Conservation (phyloP, 2,329 filamentous ascomycete genomes). For the Cryphonectria naterciae region DNA sequence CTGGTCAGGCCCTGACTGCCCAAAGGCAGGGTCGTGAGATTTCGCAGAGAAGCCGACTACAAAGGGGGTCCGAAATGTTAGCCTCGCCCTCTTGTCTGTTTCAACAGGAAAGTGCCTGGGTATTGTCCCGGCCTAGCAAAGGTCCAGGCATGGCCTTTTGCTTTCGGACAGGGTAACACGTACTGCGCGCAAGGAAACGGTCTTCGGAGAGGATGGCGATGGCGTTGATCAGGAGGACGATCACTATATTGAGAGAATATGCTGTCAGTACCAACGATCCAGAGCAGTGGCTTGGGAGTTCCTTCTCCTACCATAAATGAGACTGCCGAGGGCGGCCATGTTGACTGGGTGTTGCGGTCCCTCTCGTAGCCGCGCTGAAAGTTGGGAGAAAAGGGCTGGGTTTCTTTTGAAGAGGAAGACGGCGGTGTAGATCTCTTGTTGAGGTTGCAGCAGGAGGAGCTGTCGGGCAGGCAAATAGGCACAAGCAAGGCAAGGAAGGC, state of each 20-base stretch:
- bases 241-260: slow-evolving; percentile 54
- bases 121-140: background rate
- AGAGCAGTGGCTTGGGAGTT: slow-evolving; percentile 15
- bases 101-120: background rate
- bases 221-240: slow-evolving; percentile 88
- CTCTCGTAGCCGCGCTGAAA: slow-evolving; percentile 17
- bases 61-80: slow-evolving; percentile 55
- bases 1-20: slow-evolving; percentile 65
- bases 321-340: slow-evolving; percentile 73
- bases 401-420: background rate
- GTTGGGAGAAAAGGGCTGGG: background rate
- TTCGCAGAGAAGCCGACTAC: slow-evolving; percentile 80
- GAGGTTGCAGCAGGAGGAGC: background rate
- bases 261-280: slow-evolving; percentile 20
- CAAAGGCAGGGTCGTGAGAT: slow-evolving; percentile 77
- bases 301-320: slow-evolving; percentile 67
- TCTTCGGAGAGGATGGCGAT: slow-evolving; percentile 94
- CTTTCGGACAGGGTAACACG: slow-evolving; percentile 34
- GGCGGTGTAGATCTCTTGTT: background rate
- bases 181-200: slow-evolving; percentile 87
- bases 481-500: background rate
- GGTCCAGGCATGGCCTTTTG: background rate
- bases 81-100: slow-evolving; percentile 14
- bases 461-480: background rate
- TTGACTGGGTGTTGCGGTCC: slow-evolving; percentile 35